phyloP scores from a whole-genome alignment of 345 rosid species.

The Bretschneidera sinensis region DNA sequence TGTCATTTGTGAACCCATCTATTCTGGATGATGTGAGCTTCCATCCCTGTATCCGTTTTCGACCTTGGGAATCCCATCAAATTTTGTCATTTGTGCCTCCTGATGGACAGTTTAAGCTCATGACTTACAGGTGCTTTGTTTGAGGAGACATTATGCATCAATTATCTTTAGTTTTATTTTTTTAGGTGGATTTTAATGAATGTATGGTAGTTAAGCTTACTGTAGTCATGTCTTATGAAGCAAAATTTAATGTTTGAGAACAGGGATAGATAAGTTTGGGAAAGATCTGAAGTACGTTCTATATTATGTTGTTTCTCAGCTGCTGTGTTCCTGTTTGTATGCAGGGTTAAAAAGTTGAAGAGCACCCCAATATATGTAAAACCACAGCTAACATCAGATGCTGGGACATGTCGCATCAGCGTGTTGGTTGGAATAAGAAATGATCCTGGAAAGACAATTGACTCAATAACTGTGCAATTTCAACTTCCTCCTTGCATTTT shows the following conservation, averaged over 20 bases:
- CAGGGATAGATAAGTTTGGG: background rate
- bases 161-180: background rate
- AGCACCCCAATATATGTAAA: slow-evolving; percentile 75
- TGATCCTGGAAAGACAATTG: slow-evolving; percentile 79
- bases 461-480: slow-evolving; percentile 72
- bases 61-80: slow-evolving; percentile 96
- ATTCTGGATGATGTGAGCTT: slow-evolving; percentile 77
- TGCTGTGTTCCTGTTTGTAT: slow-evolving; percentile 8
- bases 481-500: slow-evolving; percentile 68
- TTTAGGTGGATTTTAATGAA: too few relatives aligned
- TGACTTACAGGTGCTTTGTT: slow-evolving; percentile 82
- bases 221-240: too few relatives aligned
- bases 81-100: slow-evolving; percentile 94
- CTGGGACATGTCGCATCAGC: slow-evolving; percentile 65
- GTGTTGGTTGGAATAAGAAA: slow-evolving; percentile 76
- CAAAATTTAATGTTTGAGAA: too few relatives aligned
- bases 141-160: background rate
- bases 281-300: background rate
- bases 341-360: slow-evolving; percentile 85
- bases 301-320: background rate
- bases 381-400: slow-evolving; percentile 82
- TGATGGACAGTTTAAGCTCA: slow-evolving; percentile 91
- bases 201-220: too few relatives aligned
- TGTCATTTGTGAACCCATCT: slow-evolving; percentile 78
- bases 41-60: slow-evolving; percentile 92